Percentiles rank a stretch among this genome's conserved stretches.
These are phyloP conservation scores for Roridomyces roridus DNA, from an alignment of 768 basidiomycete species.

Conservation along the genomic window DNA sequence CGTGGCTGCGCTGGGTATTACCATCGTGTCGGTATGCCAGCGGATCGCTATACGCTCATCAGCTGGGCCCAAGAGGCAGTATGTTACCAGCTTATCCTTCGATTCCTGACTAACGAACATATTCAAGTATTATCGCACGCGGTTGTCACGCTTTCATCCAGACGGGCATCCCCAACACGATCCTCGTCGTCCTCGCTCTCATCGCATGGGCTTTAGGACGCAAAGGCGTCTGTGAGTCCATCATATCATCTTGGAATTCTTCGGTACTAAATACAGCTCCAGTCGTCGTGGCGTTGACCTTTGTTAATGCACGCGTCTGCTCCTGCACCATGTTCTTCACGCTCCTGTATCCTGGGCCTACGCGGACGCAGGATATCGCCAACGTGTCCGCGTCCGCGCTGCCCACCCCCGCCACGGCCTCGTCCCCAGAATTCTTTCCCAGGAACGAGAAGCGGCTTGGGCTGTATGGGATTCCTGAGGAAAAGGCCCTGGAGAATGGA, in stretches of 20 bases:
- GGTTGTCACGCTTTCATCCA: slow-evolving; percentile 13
- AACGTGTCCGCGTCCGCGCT: background rate
- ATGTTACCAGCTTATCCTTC: background rate
- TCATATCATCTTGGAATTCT: too few species aligned
- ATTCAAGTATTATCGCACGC: background rate
- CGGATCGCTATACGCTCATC: slow-evolving; percentile 4
- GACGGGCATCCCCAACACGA: slow-evolving; percentile 16
- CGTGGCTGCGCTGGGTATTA: slow-evolving; percentile 12
- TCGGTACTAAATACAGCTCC: too few species aligned
- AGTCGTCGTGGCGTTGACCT: slow-evolving; percentile 19
- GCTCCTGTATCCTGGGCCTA: slow-evolving; percentile 2
- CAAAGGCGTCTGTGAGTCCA: slow-evolving; percentile 9
- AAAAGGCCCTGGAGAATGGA: background rate
- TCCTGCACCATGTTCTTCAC: slow-evolving; percentile 20
- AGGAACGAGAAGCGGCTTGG: slow-evolving; percentile 7
- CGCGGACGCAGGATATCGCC: slow-evolving; percentile 5
- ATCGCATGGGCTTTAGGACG: slow-evolving; percentile 11
- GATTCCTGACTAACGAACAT: background rate
- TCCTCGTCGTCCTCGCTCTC: slow-evolving; percentile 15
- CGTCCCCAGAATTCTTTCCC: slow-evolving; percentile 13
- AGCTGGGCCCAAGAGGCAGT: background rate
- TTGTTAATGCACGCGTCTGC: slow-evolving; percentile 19
- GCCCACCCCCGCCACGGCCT: too few species aligned
- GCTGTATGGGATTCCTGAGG: too few species aligned
- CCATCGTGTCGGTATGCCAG: slow-evolving; percentile 19